These are phyloP conservation scores for Chaetomiaceae sp. DNA, from an alignment of 2,329 filamentous ascomycete species.

Conservation along the genomic window DNA sequence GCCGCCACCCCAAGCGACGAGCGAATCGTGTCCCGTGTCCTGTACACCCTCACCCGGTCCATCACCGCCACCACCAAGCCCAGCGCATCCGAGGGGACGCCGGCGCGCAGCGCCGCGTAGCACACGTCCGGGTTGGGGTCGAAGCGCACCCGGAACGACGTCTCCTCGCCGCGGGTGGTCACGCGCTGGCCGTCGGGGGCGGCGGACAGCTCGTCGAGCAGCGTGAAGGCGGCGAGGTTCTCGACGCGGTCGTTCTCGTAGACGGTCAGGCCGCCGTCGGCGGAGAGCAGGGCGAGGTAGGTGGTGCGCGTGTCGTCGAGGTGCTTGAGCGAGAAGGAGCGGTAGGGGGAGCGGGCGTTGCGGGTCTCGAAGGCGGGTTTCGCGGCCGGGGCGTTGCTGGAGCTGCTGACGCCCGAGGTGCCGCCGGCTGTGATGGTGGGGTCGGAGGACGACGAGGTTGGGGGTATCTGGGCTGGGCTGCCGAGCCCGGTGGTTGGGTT, in stretches of 20 bases:
- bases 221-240: slow-evolving; percentile 69
- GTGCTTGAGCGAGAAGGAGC: slow-evolving; percentile 79
- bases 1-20: slow-evolving; percentile 47
- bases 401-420: slow-evolving; percentile 16
- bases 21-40: slow-evolving; percentile 60
- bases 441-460: neutral
- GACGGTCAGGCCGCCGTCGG: slow-evolving; percentile 74
- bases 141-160: slow-evolving; percentile 79
- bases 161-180: slow-evolving; percentile 77
- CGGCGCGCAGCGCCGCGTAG: slow-evolving; percentile 71
- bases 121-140: slow-evolving; percentile 82
- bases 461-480: slow-evolving; percentile 8
- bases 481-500: slow-evolving; percentile 18
- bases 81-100: slow-evolving; percentile 74
- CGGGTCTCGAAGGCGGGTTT: slow-evolving; percentile 54
- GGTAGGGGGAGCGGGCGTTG: slow-evolving; percentile 62
- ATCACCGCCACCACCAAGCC: slow-evolving; percentile 82
- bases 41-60: slow-evolving; percentile 76
- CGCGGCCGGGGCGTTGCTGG: neutral
- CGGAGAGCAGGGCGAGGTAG: slow-evolving; percentile 77
- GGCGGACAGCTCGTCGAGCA: slow-evolving; percentile 65
- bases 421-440: neutral
- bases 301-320: slow-evolving; percentile 77
- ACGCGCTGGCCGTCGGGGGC: slow-evolving; percentile 22
- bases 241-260: slow-evolving; percentile 85